Evolutionary conservation across 441 rosid species (phyloP), one percentile per base, ranked within the genome.

Genomic region (Erodium moschatum): DNA sequence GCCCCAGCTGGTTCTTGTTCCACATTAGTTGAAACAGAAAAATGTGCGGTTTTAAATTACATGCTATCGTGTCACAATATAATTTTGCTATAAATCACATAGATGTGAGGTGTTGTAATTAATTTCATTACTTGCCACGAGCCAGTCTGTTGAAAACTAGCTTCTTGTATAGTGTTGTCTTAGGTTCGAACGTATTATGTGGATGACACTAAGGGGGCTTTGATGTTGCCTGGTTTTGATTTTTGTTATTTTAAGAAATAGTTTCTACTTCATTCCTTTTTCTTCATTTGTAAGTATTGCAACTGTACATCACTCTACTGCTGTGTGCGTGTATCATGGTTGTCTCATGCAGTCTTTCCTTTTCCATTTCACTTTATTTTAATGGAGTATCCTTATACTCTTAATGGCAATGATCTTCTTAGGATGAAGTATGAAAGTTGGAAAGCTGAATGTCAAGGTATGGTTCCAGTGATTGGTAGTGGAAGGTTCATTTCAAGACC

Each of bases 381-480:
- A 19, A 12, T 19, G 27, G 18, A 58, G 4, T 9, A 9, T 58
- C 0, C 24, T 58, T 24, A 24, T 58, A 58, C 18, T 18, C 3
- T 58, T 5, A 20, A 58, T 58, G 11, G 4, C 64, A 18, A 19
- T 18, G 24, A 27, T 44, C 0, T 24, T 73, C 69, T 64, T 76
- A 91, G 96, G 89, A 92, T 86, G 79, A 84, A 85, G 79, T 91
- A 88, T 76, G 72, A 60, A 38, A 67, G 68, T 69, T 87, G 88
- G 92, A 89, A 91, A 84, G 74, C 81, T 13, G 89, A 89, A 77
- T 88, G 96, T 72, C 85, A 81, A 78, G 77, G 74, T 54, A 80
- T 89, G 86, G 86, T 85, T 80, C 92, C 97, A 40, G 67, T 85
- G 44, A 77, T 91, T 77, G 97, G 97, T 27, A 85, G 87, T 63